Conservation (phyloP, 768 basidiomycete genomes). For the Lactarius vividus region DNA sequence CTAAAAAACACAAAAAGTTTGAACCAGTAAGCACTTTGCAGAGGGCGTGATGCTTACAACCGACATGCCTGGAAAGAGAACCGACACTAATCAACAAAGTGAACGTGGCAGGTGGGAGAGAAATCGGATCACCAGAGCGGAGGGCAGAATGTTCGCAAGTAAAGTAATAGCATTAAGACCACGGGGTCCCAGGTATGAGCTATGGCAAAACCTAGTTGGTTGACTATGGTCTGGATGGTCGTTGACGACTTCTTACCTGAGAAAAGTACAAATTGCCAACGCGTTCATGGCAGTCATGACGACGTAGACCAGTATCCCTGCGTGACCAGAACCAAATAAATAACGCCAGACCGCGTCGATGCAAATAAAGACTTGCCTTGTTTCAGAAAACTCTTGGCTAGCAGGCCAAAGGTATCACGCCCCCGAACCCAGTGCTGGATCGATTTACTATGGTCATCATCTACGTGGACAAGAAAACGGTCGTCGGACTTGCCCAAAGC, state of each 20-base stretch:
- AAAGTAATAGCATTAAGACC: conserved; percentile 12
- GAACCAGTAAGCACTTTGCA: too few species aligned
- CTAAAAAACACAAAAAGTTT: too few species aligned
- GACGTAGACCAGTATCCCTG: too few species aligned
- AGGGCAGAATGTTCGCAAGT: conserved; percentile 25
- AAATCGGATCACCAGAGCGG: conserved; percentile 14
- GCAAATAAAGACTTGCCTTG: too few species aligned
- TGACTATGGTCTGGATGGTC: not conserved
- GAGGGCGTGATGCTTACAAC: conserved; percentile 8
- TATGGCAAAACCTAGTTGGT: not conserved
- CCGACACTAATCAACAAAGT: not conserved
- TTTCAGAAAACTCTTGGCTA: conserved; percentile 22
- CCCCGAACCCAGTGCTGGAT: conserved; percentile 17
- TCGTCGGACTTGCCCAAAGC: not conserved
- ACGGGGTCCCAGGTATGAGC: not conserved
- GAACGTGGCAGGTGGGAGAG: not conserved
- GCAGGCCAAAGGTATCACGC: conserved; percentile 11
- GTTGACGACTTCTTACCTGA: conserved; percentile 8
- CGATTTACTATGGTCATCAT: not conserved
- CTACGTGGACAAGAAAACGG: not conserved
- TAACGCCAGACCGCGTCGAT: too few species aligned
- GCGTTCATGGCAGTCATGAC: too few species aligned
- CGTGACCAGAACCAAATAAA: too few species aligned
- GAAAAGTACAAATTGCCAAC: conserved; percentile 19
- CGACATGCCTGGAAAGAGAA: conserved; percentile 15